Base-by-base conservation (phyloP, 2,329 filamentous ascomycete species). In the Trichoderma sp. region DNA sequence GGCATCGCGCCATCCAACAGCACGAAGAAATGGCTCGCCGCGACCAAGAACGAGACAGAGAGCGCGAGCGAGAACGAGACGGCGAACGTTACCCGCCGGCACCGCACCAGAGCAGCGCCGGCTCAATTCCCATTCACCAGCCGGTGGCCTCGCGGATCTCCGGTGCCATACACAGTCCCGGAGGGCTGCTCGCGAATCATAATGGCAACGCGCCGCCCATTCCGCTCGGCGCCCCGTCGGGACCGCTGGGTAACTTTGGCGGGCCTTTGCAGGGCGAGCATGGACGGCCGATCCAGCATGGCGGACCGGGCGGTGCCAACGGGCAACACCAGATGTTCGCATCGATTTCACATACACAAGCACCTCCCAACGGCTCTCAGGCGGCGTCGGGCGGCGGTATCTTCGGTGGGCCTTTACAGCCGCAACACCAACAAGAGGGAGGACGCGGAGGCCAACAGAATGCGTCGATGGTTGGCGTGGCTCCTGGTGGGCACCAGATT, bases 71-170 rank as follows among this genome's bases (percentile, higher is more conserved):
- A 74, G 89, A 92, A 72, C 86, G 90, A 77, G 90, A 92, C 69
- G 84, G 87, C 77, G 89, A 90, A 54, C 86, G 88, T 63, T 90
- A 89, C 75, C 90, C 90, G 74, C 86, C 91, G 70, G 89, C 91
- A 30, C 78, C 79, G 70, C 93, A 96, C 76, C 94, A 97, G 79
- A 96, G 91, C 80, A 94, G 92, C 76, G 90, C 92, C 49, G 93
- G 91, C 68, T 93, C 94, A 3, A 92, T 97, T 66, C 93, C 94
- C 66, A 90, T 98, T 74, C 95, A 98, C 80, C 95, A 98, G 79
- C 95, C 95, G 5, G 94, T 97, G 69, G 95, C 95, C 71, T 89
- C 94, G 77, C 85, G 94, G 80, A 84, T 93, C 71, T 82, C 91
- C 68, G 91, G 90, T 72, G 91, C 93, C 64, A 96, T 97, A 68